Base-by-base conservation (phyloP, 805 yeast species). In the Saccharomyces kudriavzevii region DNA sequence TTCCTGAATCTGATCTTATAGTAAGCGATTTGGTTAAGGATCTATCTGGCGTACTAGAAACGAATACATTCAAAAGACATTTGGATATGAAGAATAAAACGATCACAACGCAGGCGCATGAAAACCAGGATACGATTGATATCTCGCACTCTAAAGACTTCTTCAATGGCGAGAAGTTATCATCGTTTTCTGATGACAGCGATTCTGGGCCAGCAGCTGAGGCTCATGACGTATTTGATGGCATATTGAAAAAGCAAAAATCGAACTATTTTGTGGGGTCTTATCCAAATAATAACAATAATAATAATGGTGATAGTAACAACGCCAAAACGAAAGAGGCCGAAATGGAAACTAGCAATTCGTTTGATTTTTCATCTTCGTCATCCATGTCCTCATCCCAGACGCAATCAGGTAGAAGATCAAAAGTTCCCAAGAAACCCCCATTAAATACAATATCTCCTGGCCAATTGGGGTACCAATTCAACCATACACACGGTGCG, bases 171-270 rank as follows among this genome's bases (percentile, higher is more conserved):
- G 24, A 25, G 6, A 22, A 48, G 50, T 49, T 47, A 49, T 54
- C n/a, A 31, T 51, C 43, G 51, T 35, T 35, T 35, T 35, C 53
- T n/a, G 53, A 56, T 2, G 60, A 60, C 4, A 57, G 59, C n/a
- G 66, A 58, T 28, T 56, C 57, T 46, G 69, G 66, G 43, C 69
- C 70, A 3, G 66, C 67, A 2, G 50, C 56, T 20, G 68, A 62
- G 24, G 71, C 70, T 1, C 57, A 64, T 27, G 58, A 62, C 13
- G 69, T 65, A 8, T 67, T 61, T 51, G 57, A 63, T 31, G 65
- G 64, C 40, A 58, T 66, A 27, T 49, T 66, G 40, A 56, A 60
- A 40, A 60, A 59, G 40, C 66, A 63, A 45, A 17, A 35, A 35
- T 35, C 43, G 22, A 35, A n/a, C 17, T 35, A 35, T 35, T 20